Base-by-base conservation (phyloP, 2,329 filamentous ascomycete species). In the Penicillium sp. region DNA sequence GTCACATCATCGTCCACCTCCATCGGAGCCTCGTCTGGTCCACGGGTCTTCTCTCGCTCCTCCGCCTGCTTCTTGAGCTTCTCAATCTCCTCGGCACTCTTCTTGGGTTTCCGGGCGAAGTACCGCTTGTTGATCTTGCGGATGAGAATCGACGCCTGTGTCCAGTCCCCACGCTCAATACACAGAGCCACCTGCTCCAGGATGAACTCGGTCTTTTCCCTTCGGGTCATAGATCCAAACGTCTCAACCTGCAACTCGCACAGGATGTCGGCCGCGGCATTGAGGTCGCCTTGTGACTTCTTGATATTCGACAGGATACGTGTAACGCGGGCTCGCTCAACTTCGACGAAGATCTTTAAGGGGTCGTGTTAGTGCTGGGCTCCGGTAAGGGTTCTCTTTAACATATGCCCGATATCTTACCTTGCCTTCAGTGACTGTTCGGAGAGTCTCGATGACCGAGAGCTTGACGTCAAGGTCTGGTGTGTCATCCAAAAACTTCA, bases 131-230 rank as follows among this genome's bases (percentile, higher is more conserved):
- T 95, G 79, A 99, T 96, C 86, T 99, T 99, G 75, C 95, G 90
- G 76, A 89, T 92, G 54, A 99, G 83, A 70, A 99, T 97, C 53
- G 88, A 88, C 34, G 94, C 95, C 76, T 99, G 96, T 70, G 90
- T 96, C 93, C 93, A 99, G 76, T 99, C 95, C 58, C 88, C 90
- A 71, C 88, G 94, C 79, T 97, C 90, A 76, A 99, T 98, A 81
- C 95, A 99, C 54, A 99, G 85, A 37, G 88, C 86, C 42, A 98
- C 94, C 79, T 99, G 95, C 63, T 96, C 91, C 55, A 99, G 83
- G 72, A 99, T 99, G 76, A 99, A 99, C 73, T 98, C 95, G 4
- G 93, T 97, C 88, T 99, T 99, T 78, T 99, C 95, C 69, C 95
- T 87, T 70, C 95, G 86, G 64, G 92, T 90, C 95, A 99, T 99